phyloP scores from a whole-genome alignment of 2,329 filamentous ascomycete species.

The Fusarium newnesense region DNA sequence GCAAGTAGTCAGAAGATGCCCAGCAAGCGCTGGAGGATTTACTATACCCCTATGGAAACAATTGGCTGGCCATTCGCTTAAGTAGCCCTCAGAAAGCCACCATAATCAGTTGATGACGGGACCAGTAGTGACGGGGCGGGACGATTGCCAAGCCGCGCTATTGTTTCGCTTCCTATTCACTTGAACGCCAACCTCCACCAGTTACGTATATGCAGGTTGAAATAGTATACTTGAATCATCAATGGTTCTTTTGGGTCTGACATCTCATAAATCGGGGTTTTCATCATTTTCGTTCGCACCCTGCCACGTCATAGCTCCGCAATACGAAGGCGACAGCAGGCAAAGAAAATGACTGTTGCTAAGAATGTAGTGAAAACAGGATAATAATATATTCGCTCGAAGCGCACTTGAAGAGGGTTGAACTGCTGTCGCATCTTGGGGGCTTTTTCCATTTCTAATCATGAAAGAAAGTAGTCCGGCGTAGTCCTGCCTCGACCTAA shows the following conservation, averaged over 20 bases:
- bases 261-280: background rate
- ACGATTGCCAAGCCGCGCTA: background rate
- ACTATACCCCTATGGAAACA: fast-evolving
- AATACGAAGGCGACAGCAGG: fast-evolving
- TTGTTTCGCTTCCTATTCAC: background rate
- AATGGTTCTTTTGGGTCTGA: background rate
- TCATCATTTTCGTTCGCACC: fast-evolving
- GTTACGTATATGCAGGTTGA: fast-evolving
- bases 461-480: fast-evolving
- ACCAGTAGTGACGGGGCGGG: background rate
- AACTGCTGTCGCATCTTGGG: fast-evolving
- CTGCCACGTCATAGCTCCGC: background rate
- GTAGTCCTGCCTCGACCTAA: fast-evolving
- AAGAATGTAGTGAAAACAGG: fast-evolving
- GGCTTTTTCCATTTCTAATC: fast-evolving
- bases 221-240: fast-evolving
- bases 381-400: fast-evolving
- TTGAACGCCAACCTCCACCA: background rate
- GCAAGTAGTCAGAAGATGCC: fast-evolving
- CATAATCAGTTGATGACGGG: background rate
- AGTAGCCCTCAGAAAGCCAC: background rate
- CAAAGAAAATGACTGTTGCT: fast-evolving
- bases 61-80: fast-evolving
- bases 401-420: fast-evolving
- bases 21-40: fast-evolving